Evolutionary conservation across 306 rosid genomes (phyloP), one percentile per base, ranked within the genome.

Genomic region (Lathyrus sativus): DNA sequence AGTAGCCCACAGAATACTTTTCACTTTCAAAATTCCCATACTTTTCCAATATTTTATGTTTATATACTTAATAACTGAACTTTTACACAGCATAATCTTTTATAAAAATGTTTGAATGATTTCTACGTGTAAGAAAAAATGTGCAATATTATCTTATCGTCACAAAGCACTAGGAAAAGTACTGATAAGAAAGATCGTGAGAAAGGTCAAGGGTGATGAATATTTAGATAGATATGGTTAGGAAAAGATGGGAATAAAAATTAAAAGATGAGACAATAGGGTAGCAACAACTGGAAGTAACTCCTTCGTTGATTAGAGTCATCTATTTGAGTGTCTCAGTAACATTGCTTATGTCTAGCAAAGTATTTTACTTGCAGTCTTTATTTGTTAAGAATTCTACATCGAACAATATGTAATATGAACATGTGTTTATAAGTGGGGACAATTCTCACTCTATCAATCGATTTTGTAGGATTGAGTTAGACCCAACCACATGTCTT

Each of bases 261-360:
- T 11, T 11, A 3, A 17, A 29, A 43, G 1, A 1, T 31, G 77
- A 28, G n/a, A 29, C 28, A 75, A 67, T 46, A 39, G 79, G 56
- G 61, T 66, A 48, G 24, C 41, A 49, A n/a, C 62, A 2, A 5
- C 51, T 74, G 60, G 79, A 74, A 66, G 53, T 4, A 19, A 9
- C 3, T 29, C 13, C 24, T 11, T 2, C 67, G 9, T 3, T 51
- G 58, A 9, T 58, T 10, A 2, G 15, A 7, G 37, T 44, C 15
- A 45, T 31, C n/a, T n/a, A n/a, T n/a, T n/a, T n/a, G n/a, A n/a
- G 8, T 33, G 9, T 33, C 2, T 33, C 6, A 2, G 6, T 2
- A 33, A 33, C 38, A 33, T 6, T 33, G 38, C 6, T 1, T 33
- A 33, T 7, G 7, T 33, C 38, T 33, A 33, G 38, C 9, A 33